These are phyloP conservation scores for Didymella segeticola DNA, from an alignment of 2,329 filamentous ascomycete species.

Conservation along the genomic window DNA sequence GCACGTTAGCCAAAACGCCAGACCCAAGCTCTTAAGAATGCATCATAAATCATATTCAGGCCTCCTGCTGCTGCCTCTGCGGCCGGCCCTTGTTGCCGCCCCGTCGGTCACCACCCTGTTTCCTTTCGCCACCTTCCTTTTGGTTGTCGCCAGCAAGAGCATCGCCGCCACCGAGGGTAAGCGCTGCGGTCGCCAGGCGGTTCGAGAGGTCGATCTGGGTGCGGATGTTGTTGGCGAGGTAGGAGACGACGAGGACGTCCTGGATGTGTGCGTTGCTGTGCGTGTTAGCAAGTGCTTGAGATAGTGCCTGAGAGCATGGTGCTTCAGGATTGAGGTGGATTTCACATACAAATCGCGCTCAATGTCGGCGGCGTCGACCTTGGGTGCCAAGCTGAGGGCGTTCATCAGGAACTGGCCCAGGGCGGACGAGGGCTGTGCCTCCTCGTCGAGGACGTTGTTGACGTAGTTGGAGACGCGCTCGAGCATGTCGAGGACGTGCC, in stretches of 20 bases:
- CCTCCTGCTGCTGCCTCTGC: slow-evolving; percentile 40
- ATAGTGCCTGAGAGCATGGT: no score
- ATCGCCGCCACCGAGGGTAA: slow-evolving; percentile 56
- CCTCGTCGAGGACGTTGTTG: slow-evolving; percentile 91
- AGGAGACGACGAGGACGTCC: slow-evolving; percentile 97
- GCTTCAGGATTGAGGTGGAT: not conserved
- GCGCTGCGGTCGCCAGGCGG: slow-evolving; percentile 74
- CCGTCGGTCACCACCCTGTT: slow-evolving; percentile 40
- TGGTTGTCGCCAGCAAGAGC: slow-evolving; percentile 44
- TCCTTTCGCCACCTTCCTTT: slow-evolving; percentile 42
- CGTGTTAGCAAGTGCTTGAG: slow-evolving; percentile 40
- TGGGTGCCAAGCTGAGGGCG: slow-evolving; percentile 88
- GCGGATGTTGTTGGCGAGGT: slow-evolving; percentile 97
- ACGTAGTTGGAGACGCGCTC: slow-evolving; percentile 93
- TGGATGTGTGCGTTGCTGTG: slow-evolving; percentile 96
- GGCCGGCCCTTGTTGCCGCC: slow-evolving; percentile 44
- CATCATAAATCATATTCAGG: slow-evolving; percentile 33
- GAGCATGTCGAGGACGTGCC: slow-evolving; percentile 86
- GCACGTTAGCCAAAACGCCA: slow-evolving; percentile 30
- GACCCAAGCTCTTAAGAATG: slow-evolving; percentile 27
- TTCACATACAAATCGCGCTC: slow-evolving; percentile 84
- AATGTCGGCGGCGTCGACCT: slow-evolving; percentile 88
- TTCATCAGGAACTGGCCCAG: slow-evolving; percentile 96
- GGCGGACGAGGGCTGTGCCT: slow-evolving; percentile 85
- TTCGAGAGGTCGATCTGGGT: slow-evolving; percentile 99